Evolutionary conservation across 2,329 filamentous ascomycete species (phyloP).

Genomic region (Fusarium sp.): DNA sequence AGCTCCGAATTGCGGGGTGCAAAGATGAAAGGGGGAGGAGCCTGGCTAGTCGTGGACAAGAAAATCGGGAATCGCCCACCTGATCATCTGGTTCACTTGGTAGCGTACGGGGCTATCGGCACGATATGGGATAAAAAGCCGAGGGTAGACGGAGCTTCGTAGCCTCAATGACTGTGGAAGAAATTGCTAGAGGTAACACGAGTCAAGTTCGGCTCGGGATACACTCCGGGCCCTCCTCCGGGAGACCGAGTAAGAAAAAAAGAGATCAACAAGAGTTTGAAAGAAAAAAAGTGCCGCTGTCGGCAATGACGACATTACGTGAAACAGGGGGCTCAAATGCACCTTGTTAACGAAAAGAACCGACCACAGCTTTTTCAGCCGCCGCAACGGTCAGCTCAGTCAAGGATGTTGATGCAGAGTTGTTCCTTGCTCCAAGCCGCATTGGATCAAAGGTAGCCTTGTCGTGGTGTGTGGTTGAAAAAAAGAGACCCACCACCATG

Average conservation of each 20-base stretch:
- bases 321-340: not conserved
- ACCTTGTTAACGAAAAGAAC: not conserved
- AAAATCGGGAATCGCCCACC: no score
- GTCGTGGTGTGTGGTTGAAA: conserved; percentile 44
- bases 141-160: not conserved
- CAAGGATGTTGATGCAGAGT: conserved; percentile 11
- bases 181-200: conserved; percentile 19
- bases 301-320: not conserved
- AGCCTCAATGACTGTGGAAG: not conserved
- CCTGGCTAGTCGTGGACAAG: no score
- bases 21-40: conserved; percentile 3
- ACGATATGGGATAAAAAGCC: conserved; percentile 7
- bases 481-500: conserved; percentile 28
- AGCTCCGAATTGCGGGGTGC: conserved; percentile 27
- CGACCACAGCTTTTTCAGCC: conserved; percentile 1
- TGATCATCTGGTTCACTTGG: conserved; percentile 10
- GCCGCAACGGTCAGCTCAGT: conserved; percentile 12
- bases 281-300: not conserved
- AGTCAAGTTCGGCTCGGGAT: conserved; percentile 30
- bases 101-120: conserved; percentile 25
- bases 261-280: not conserved
- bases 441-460: conserved; percentile 19
- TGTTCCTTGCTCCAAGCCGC: not conserved
- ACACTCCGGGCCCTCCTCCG: conserved; percentile 13
- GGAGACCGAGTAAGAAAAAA: not conserved